Evolutionary conservation across 768 basidiomycete genomes (phyloP), one percentile per base, ranked within the genome.

Genomic region (Collybiopsis luxurians): DNA sequence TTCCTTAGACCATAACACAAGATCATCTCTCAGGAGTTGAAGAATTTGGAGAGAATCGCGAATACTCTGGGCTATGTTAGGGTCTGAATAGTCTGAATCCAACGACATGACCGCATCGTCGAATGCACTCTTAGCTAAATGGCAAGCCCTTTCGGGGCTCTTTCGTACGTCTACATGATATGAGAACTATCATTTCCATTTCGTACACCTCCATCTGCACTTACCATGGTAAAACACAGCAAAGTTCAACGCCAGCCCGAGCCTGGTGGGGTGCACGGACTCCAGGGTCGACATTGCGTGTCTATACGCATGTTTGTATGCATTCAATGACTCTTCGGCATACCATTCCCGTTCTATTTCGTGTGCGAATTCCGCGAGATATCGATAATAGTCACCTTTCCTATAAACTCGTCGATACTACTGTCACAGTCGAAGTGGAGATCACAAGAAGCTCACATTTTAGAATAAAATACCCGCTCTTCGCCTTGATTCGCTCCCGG

Each of bases 371-470:
- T 94, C 92, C 47, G 91, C 90, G 53, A 93, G 82, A 74, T 94
- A 95, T 61, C 92, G 88, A 75, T 90, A 91, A 75, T 94, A 95
- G 69, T 94, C 92, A 56, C 91, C 92, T 73, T 85, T 86, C 87
- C 89, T 90, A 65, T 31, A 50, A 26, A 31, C 19, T n/a, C 36
- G 45, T n/a, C 55, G 4, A 56, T 51, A 48, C 40, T n/a, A n/a
- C n/a, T n/a, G n/a, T n/a, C n/a, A n/a, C n/a, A n/a, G n/a, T n/a
- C n/a, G n/a, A n/a, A n/a, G n/a, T n/a, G n/a, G n/a, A n/a, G n/a
- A n/a, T n/a, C n/a, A n/a, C n/a, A 40, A 49, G 15, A 28, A 24
- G 30, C 82, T 71, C 64, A 89, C 90, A 93, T 86, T 76, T 95
- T 95, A 68, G 84, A 86, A 77, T 94, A 94, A 75, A 94, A 95